Evolutionary conservation across 257 asterid genomes (phyloP).

Genomic region (Dorcoceras hygrometricum): DNA sequence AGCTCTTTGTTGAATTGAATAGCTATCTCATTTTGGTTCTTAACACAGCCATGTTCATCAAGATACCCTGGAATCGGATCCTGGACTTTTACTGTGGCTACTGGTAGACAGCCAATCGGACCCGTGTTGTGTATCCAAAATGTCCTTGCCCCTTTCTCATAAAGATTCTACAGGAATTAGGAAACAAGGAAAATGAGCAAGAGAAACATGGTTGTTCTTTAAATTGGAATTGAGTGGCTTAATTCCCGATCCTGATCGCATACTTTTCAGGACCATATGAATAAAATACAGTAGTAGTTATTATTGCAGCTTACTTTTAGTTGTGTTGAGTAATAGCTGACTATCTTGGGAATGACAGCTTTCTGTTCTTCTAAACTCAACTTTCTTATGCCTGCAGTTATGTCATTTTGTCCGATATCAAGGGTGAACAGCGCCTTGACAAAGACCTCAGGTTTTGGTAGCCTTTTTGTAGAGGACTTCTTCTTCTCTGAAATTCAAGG

Average conservation of each 20-base stretch:
- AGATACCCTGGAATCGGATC: conserved; percentile 41
- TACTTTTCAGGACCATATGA: neutral
- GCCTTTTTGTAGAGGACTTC: conserved; percentile 25
- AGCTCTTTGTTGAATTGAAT: conserved; percentile 47
- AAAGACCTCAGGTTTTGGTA: conserved; percentile 48
- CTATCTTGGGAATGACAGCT: conserved; percentile 34
- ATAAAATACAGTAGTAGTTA: neutral
- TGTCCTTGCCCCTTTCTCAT: conserved; percentile 52
- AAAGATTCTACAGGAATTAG: conserved; percentile 32
- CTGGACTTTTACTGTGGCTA: conserved; percentile 26
- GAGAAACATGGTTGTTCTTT: neutral
- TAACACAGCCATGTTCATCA: conserved; percentile 62
- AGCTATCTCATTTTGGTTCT: conserved; percentile 50
- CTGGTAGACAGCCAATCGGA: conserved; percentile 68
- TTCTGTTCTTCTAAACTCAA: conserved; percentile 27
- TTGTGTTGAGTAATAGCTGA: conserved; percentile 38
- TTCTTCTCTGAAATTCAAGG: conserved; percentile 25
- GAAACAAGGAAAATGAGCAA: neutral
- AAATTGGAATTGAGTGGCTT: neutral
- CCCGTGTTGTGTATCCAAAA: conserved; percentile 80
- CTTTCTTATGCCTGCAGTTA: conserved; percentile 34
- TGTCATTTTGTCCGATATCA: conserved; percentile 74
- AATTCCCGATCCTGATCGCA: neutral
- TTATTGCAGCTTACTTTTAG: conserved; percentile 37
- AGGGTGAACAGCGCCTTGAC: conserved; percentile 48